Base-by-base conservation (phyloP, 148 eudicot species). In the Rhododendron molle region DNA sequence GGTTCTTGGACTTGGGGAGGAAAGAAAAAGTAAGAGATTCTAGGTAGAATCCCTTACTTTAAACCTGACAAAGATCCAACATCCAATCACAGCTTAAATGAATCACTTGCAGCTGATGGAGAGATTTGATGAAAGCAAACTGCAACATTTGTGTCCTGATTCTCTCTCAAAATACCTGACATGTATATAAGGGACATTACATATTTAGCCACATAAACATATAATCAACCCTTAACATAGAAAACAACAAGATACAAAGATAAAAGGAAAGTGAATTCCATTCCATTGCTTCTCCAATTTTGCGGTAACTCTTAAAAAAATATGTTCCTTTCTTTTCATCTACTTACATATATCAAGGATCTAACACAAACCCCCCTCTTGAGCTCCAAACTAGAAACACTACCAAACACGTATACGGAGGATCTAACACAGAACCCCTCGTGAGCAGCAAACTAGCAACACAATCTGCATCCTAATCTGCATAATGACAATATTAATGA, bases 401-500 rank as follows among this genome's bases (percentile, higher is more conserved):
- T 18, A 18, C 23, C 34, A 26, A 67, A 20, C 26, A 54, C 15
- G 5, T 54, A 32, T 40, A 52, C 0, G 7, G 20, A 49, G 67
- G 44, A 52, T 81, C 69, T 16, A 34, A 43, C 81, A 34, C 81
- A 76, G 43, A 71, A 26, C 30, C 72, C 74, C 76, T 74, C 78
- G 20, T 74, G n/a, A 74, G 78, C 78, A 38, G 46, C 44, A 74
- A 74, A 74, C n/a, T 74, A 38, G 46, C 26, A 16, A 20, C 78
- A 36, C 60, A 21, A 38, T 58, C 46, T 81, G 54, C 77, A 85
- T 62, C 28, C 46, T 58, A 34, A 58, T 36, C 49, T 30, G 76
- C 21, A 7, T 49, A 81, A 85, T 30, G 14, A 67, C 34, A 49
- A 81, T 16, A 86, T 34, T 46, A 83, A 87, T 28, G 85, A 78